Base-by-base conservation (phyloP, 192 early-diverging fungal genomes). In the Lunasporangiospora selenospora region DNA sequence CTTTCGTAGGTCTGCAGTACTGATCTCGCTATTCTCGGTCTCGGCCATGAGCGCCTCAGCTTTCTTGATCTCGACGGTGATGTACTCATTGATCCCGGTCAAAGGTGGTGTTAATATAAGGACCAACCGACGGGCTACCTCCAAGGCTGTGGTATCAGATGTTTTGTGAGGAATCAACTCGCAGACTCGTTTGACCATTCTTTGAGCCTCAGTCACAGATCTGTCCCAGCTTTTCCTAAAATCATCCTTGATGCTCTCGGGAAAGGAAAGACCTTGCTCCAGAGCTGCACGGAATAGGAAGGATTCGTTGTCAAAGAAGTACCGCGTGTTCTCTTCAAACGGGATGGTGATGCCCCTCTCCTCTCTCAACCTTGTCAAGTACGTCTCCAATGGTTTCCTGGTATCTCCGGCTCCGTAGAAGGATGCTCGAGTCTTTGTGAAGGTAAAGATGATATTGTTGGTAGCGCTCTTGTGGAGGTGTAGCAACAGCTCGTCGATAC, bases 361-460 rank as follows among this genome's bases (percentile, higher is more conserved):
- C 24, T 30, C 41, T 6, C n/a, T 34, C 27, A 33, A 62, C 24
- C 0, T 62, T 24, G 0, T 21, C 0, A 1, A 62, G 59, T 40
- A 46, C 27, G 33, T 62, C 21, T 24, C 32, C 40, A 4, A 62
- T 24, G 16, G n/a, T 9, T 10, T n/a, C 16, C 39, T 39, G 12
- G 59, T 62, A 33, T 62, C 59, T 1, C 59, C 59, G 4, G 59
- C 46, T 26, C 48, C 27, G 18, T 53, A 62, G 33, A 53, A 62
- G 0, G 60, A 52, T 53, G 11, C 33, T 49, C 60, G 29, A 5
- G 33, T 0, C 12, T 62, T 62, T 2, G 47, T 62, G 39, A 62
- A 62, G 0, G 37, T 33, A 5, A 62, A 62, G 0, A 62, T 34
- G 31, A 62, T 53, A 26, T 62, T 62, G 18, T 62, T 37, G 8